Percentiles rank a stretch among this genome's conserved stretches.
phyloP scores from a whole-genome alignment of 2,329 filamentous ascomycete genomes.

The Capronia coronata region DNA sequence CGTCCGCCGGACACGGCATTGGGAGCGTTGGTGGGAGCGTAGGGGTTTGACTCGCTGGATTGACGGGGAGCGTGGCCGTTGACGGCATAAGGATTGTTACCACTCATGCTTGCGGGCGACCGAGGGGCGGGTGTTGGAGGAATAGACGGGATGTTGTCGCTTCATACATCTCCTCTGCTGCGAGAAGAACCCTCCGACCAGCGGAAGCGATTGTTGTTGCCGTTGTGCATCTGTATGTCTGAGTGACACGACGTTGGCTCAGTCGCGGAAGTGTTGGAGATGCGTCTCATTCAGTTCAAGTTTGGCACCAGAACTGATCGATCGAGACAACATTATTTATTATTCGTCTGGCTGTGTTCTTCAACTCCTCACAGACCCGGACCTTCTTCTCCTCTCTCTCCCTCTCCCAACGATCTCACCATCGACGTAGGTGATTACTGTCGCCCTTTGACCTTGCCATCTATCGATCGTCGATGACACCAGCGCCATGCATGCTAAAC shows the following conservation, averaged over 20 bases:
- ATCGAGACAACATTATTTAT: not conserved
- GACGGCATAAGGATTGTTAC: slow-evolving; percentile 23
- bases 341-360: not conserved
- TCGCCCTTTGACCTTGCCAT: too few relatives aligned
- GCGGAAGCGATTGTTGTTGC: not conserved
- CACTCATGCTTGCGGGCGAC: slow-evolving; percentile 15
- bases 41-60: slow-evolving; percentile 21
- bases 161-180: slow-evolving; percentile 4
- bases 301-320: not conserved
- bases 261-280: not conserved
- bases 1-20: slow-evolving; percentile 17
- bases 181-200: not conserved
- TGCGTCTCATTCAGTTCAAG: not conserved
- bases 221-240: not conserved
- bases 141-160: not conserved
- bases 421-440: too few relatives aligned
- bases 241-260: not conserved
- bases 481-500: too few relatives aligned
- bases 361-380: too few relatives aligned
- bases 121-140: not conserved
- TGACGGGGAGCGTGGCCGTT: slow-evolving; percentile 17
- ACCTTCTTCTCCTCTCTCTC: too few relatives aligned
- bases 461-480: too few relatives aligned
- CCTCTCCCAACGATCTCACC: too few relatives aligned
- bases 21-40: slow-evolving; percentile 19